Evolutionary conservation across 768 basidiomycete species (phyloP).

Genomic region (Phanerochaete sordida): DNA sequence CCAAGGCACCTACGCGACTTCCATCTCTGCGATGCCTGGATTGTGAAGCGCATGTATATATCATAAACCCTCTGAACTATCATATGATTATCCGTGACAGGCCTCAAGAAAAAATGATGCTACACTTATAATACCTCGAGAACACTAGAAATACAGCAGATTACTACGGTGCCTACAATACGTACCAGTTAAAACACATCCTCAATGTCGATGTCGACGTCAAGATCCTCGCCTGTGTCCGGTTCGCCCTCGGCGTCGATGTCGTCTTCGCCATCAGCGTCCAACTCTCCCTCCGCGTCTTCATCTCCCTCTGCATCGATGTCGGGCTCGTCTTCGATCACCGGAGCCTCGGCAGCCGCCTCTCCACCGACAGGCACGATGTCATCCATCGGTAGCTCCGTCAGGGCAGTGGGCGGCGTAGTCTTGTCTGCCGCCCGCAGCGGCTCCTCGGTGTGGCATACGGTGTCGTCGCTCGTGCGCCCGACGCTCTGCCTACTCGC

Average conservation of each 20-base stretch:
- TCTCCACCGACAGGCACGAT: not conserved
- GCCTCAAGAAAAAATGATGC: conserved; percentile 5
- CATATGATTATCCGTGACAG: not conserved
- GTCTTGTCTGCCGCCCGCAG: conserved; percentile 23
- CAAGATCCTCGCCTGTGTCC: conserved; percentile 20
- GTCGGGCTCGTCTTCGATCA: conserved; percentile 5
- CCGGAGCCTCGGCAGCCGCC: not conserved
- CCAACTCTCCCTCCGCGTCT: conserved; percentile 40
- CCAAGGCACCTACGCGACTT: too few relatives aligned
- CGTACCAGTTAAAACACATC: not conserved
- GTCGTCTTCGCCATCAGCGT: conserved; percentile 31
- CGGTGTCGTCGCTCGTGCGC: conserved; percentile 52
- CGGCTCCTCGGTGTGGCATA: conserved; percentile 36
- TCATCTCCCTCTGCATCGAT: conserved; percentile 21
- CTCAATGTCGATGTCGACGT: conserved; percentile 16
- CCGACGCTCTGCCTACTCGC: conserved; percentile 46
- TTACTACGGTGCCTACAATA: not conserved
- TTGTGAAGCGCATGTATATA: not conserved
- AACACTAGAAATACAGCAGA: conserved; percentile 11
- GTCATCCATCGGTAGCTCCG: conserved; percentile 20
- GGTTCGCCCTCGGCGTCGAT: conserved; percentile 30
- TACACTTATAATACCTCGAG: conserved; percentile 1
- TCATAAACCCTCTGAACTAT: not conserved
- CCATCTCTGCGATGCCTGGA: too few relatives aligned
- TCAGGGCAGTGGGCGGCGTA: conserved; percentile 16